Percentiles rank a stretch among this genome's conserved stretches.
Evolutionary conservation across 768 basidiomycete genomes (phyloP).

Genomic region (Tulasnella sp.): DNA sequence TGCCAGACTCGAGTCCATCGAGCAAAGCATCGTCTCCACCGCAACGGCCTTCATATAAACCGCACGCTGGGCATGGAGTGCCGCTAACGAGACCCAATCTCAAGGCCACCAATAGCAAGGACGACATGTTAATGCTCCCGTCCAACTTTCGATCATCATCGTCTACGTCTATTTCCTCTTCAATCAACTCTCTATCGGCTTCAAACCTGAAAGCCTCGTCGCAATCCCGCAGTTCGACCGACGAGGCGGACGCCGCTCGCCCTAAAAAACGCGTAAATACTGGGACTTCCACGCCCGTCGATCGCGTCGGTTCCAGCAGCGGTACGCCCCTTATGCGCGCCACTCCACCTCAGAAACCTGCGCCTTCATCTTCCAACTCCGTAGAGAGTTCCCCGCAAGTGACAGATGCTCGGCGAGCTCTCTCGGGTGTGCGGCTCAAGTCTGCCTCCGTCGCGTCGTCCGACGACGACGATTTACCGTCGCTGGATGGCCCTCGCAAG

Average conservation of each 20-base stretch:
- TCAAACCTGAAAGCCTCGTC: slow-evolving; percentile 22
- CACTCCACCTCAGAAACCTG: slow-evolving; percentile 30
- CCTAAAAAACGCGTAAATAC: slow-evolving; percentile 58
- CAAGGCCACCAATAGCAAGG: slow-evolving; percentile 22
- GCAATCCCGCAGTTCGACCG: slow-evolving; percentile 27
- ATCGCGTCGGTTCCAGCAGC: slow-evolving; percentile 21
- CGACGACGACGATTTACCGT: slow-evolving; percentile 7
- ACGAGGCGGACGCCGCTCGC: slow-evolving; percentile 35
- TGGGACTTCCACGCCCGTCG: slow-evolving; percentile 26
- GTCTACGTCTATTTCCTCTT: slow-evolving; percentile 18
- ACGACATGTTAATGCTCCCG: slow-evolving; percentile 19
- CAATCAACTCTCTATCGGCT: not conserved
- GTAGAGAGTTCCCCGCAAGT: slow-evolving; percentile 41
- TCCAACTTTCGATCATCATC: slow-evolving; percentile 44
- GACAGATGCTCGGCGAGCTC: slow-evolving; percentile 39
- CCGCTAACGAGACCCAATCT: slow-evolving; percentile 30
- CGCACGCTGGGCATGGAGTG: slow-evolving; percentile 32
- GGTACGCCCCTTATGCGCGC: slow-evolving; percentile 14
- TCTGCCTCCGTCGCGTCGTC: slow-evolving; percentile 41
- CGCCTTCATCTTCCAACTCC: slow-evolving; percentile 26
- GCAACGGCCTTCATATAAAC: slow-evolving; percentile 32
- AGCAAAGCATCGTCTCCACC: slow-evolving; percentile 31
- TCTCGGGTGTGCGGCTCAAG: slow-evolving; percentile 29
- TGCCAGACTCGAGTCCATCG: slow-evolving; percentile 62
- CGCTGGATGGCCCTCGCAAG: not conserved